Evolutionary conservation across 176 grass and related monocot species (phyloP).

Genomic region (Puccinellia tenuiflora): DNA sequence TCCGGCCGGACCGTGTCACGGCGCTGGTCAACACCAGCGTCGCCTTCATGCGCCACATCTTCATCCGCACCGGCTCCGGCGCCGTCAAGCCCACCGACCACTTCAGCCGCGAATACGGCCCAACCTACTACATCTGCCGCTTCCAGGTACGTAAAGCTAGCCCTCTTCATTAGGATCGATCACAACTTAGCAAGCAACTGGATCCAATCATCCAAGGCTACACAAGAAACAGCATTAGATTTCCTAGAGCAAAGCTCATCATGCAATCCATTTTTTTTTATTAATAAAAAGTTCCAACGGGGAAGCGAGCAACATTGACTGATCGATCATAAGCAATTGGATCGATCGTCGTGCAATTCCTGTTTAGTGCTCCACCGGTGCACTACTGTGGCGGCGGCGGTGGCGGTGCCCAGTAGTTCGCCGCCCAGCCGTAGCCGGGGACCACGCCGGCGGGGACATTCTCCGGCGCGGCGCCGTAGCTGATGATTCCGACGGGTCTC

Average conservation of each 20-base stretch:
- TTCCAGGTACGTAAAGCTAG: slow-evolving; percentile 59
- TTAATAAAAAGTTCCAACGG: too few relatives aligned
- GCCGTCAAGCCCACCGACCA: slow-evolving; percentile 35
- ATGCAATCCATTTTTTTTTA: too few relatives aligned
- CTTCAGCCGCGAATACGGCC: slow-evolving; percentile 44
- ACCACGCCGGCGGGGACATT: neutral
- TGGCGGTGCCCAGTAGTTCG: neutral
- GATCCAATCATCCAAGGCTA: too few relatives aligned
- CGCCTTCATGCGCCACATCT: slow-evolving; percentile 39
- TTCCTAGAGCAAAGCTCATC: too few relatives aligned
- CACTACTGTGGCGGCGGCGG: too few relatives aligned
- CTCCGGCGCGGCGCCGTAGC: neutral
- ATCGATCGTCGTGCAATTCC: too few relatives aligned
- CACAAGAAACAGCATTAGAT: too few relatives aligned
- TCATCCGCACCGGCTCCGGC: slow-evolving; percentile 19
- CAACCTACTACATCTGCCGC: slow-evolving; percentile 63
- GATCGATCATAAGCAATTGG: too few relatives aligned
- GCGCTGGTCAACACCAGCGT: slow-evolving; percentile 71
- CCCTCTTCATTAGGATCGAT: too few relatives aligned
- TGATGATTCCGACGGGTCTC: neutral
- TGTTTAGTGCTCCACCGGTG: too few relatives aligned
- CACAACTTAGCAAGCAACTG: too few relatives aligned
- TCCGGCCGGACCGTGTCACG: slow-evolving; percentile 57
- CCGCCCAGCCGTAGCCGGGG: neutral
- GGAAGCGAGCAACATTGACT: too few relatives aligned